Percentiles rank a stretch among this genome's conserved stretches.
These are phyloP conservation scores for Macrolepiota dolichaula DNA, from an alignment of 768 basidiomycete species.

Conservation along the genomic window DNA sequence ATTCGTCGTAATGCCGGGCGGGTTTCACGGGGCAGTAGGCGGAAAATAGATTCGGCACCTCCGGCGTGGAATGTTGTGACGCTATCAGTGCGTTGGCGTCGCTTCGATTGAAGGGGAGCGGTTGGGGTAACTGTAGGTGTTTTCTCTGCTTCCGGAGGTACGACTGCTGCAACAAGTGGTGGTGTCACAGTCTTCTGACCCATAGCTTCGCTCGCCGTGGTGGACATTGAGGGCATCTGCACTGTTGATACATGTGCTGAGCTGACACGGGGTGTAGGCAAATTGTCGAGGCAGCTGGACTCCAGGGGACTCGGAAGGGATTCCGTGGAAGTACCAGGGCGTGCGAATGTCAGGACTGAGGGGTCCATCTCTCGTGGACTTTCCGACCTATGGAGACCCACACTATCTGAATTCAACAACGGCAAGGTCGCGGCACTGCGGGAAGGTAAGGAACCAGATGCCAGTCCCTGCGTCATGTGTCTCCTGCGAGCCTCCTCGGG, in stretches of 20 bases:
- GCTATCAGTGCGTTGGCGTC: slow-evolving; percentile 43
- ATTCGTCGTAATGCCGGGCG: slow-evolving; percentile 88
- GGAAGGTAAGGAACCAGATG: slow-evolving; percentile 6
- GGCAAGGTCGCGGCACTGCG: slow-evolving; percentile 9
- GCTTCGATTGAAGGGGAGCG: slow-evolving; percentile 19
- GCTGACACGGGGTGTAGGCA: slow-evolving; percentile 31
- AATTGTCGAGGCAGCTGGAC: slow-evolving; percentile 23
- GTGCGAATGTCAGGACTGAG: slow-evolving; percentile 71
- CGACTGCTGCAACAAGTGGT: slow-evolving; percentile 2
- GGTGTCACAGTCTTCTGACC: slow-evolving; percentile 12
- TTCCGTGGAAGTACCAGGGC: slow-evolving; percentile 77
- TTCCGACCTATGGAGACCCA: slow-evolving; percentile 25
- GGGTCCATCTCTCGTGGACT: slow-evolving; percentile 63
- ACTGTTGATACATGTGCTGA: slow-evolving; percentile 2
- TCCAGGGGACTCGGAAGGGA: slow-evolving; percentile 39
- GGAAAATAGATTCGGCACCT: slow-evolving; percentile 93
- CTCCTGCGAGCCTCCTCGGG: slow-evolving; percentile 18
- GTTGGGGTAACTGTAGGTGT: slow-evolving; percentile 15
- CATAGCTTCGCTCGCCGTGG: slow-evolving; percentile 8
- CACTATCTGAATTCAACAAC: slow-evolving; percentile 1
- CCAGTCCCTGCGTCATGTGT: slow-evolving; percentile 7
- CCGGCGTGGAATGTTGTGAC: slow-evolving; percentile 68
- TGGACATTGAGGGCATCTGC: slow-evolving; percentile 5
- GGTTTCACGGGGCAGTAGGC: slow-evolving; percentile 90
- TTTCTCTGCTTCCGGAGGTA: background rate